These are phyloP conservation scores for Pouteria glomerata DNA, from an alignment of 148 eudicot genomes.

Conservation along the genomic window DNA sequence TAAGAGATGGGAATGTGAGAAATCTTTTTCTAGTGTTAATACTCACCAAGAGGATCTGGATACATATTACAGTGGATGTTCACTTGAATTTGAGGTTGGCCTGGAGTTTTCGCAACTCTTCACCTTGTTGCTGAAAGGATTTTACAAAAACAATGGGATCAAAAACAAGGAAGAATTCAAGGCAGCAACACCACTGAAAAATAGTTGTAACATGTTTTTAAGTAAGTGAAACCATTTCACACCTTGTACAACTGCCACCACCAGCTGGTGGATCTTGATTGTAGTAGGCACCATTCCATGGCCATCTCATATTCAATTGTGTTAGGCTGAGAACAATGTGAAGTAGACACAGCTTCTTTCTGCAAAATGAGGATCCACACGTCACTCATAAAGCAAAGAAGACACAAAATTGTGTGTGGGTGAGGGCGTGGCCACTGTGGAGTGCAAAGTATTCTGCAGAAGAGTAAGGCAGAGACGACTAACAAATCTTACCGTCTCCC, in stretches of 20 bases:
- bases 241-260: constrained; percentile 52
- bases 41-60: background rate
- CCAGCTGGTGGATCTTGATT: constrained; percentile 38
- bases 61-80: constrained; percentile 6
- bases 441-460: too few relatives aligned
- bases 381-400: too few relatives aligned
- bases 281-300: constrained; percentile 64
- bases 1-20: too few relatives aligned
- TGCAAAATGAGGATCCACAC: constrained; percentile 17
- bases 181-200: background rate
- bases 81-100: constrained; percentile 33
- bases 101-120: constrained; percentile 32
- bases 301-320: constrained; percentile 78
- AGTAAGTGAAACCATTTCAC: too few relatives aligned
- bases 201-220: too few relatives aligned
- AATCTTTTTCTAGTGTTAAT: too few relatives aligned
- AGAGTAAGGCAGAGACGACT: too few relatives aligned
- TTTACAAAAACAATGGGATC: constrained; percentile 9
- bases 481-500: constrained; percentile 33
- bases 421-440: too few relatives aligned
- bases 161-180: background rate
- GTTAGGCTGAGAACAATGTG: constrained; percentile 69
- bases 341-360: constrained; percentile 75
- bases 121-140: constrained; percentile 40
- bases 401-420: too few relatives aligned